Base-by-base conservation (phyloP, 768 basidiomycete species). In the Inosperma sp. region DNA sequence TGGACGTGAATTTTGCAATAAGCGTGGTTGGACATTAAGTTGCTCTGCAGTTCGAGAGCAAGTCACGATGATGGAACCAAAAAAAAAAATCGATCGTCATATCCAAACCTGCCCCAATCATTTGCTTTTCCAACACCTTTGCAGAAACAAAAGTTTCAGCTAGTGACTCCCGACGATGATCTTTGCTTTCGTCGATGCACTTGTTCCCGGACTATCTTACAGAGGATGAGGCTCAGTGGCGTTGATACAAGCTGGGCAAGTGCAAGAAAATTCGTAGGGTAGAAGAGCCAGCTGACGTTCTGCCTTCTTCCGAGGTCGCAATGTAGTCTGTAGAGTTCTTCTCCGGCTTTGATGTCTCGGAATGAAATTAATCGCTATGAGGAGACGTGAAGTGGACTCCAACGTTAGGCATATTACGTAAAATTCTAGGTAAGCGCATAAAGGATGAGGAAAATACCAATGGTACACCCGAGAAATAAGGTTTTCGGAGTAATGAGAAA, bases 281-380 rank as follows among this genome's bases (percentile, higher is more conserved):
- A 46, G 60, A 31, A 70, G 66, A 27, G 51, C 51, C 17, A 54
- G 51, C 27, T 63, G 58, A 4, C 68, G 65, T 17, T 56, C 55
- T 3, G 63, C 57, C 5, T 56, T 22, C 55, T 54, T 7, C 60
- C 50, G 7, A 61, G 35, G 13, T 45, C 36, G 46, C 62, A 64
- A 43, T 72, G 71, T 4, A 57, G 53, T 12, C 65, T 53, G n/a
- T 62, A 61, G 21, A 70, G 59, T 49, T 72, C 64, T 37, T 68
- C 66, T 2, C 66, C 65, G 3, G 53, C 49, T 14, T 58, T 61
- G 52, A 72, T 66, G 37, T 62, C 49, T 0, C 63, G 55, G 7
- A 50, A 43, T 2, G 69, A 68, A 10, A 52, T 50, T 26, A 68
- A 55, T 23, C 59, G 59, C 26, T 68, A 57, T 7, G 65, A 58